Evolutionary conservation across 768 basidiomycete genomes (phyloP).

Genomic region (Basidioascus undulatus): DNA sequence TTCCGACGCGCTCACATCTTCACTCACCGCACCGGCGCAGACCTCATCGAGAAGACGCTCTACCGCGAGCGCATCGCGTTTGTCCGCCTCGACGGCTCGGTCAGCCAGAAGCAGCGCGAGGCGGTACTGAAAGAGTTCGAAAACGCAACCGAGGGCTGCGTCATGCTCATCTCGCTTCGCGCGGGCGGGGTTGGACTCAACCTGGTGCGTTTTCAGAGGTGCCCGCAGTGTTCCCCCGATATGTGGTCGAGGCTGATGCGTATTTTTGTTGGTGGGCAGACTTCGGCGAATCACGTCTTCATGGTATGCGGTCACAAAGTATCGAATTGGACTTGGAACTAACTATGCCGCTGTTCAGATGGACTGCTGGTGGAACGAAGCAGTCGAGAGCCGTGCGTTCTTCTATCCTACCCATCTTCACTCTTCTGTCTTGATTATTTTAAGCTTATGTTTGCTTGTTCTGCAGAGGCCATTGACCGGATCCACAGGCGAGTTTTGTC

Average conservation of each 20-base stretch:
- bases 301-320: slow-evolving; percentile 37
- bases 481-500: not conserved
- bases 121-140: slow-evolving; percentile 54
- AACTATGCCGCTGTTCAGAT: no score
- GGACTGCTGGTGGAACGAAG: slow-evolving; percentile 12
- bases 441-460: slow-evolving; percentile 2
- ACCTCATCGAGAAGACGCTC: slow-evolving; percentile 45
- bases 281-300: slow-evolving; percentile 60
- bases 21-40: no score
- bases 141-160: slow-evolving; percentile 2
- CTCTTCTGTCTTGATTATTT: no score
- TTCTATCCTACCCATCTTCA: not conserved
- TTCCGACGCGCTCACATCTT: no score
- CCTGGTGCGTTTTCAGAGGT: slow-evolving; percentile 21
- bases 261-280: slow-evolving; percentile 25
- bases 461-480: slow-evolving; percentile 10
- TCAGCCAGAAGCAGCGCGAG: slow-evolving; percentile 61
- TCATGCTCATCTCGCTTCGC: slow-evolving; percentile 28
- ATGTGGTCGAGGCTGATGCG: not conserved
- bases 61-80: slow-evolving; percentile 40
- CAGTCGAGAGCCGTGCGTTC: not conserved
- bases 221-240: not conserved
- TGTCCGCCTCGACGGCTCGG: slow-evolving; percentile 73
- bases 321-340: no score
- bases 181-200: slow-evolving; percentile 85